Percentiles rank a stretch among this genome's conserved stretches.
Evolutionary conservation across 495 filamentous ascomycete species (phyloP).

Genomic region (Staphylotrichum tortipilum): DNA sequence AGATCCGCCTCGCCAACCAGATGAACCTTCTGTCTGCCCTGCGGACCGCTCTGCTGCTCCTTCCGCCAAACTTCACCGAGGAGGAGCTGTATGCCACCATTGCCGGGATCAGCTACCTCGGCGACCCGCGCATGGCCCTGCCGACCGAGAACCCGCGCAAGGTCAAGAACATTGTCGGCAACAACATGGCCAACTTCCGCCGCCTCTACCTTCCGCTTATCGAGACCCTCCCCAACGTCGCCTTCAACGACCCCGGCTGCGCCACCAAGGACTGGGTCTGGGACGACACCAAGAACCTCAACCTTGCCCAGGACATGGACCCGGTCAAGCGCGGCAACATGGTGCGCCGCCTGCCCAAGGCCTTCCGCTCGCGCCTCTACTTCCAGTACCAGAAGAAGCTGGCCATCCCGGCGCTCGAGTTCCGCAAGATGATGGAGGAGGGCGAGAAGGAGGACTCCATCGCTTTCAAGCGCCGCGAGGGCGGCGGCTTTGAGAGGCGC

Average conservation of each 20-base stretch:
- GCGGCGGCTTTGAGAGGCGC: slow-evolving; percentile 74
- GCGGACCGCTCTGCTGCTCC: slow-evolving; percentile 76
- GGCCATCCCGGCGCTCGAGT: slow-evolving; percentile 71
- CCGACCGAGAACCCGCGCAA: slow-evolving; percentile 87
- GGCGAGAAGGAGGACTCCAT: slow-evolving; percentile 59
- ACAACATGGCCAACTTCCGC: slow-evolving; percentile 86
- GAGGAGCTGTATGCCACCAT: slow-evolving; percentile 82
- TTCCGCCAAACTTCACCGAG: slow-evolving; percentile 79
- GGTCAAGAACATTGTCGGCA: slow-evolving; percentile 82
- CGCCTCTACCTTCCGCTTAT: slow-evolving; percentile 83
- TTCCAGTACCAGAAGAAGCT: slow-evolving; percentile 90
- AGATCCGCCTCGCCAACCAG: slow-evolving; percentile 86
- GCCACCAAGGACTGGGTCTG: slow-evolving; percentile 55
- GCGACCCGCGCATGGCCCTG: slow-evolving; percentile 85
- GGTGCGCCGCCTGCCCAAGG: slow-evolving; percentile 81
- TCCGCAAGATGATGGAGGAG: slow-evolving; percentile 75
- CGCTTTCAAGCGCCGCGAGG: slow-evolving; percentile 62
- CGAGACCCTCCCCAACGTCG: slow-evolving; percentile 78
- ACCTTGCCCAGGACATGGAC: slow-evolving; percentile 81
- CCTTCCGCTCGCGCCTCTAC: slow-evolving; percentile 83
- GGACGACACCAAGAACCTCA: slow-evolving; percentile 42
- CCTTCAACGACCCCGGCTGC: slow-evolving; percentile 62
- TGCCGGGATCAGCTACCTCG: slow-evolving; percentile 83
- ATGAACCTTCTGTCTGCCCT: slow-evolving; percentile 88
- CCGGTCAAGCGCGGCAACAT: slow-evolving; percentile 85